phyloP scores from a whole-genome alignment of 1,284 basidiomycete species.

The Caloboletus firmus region DNA sequence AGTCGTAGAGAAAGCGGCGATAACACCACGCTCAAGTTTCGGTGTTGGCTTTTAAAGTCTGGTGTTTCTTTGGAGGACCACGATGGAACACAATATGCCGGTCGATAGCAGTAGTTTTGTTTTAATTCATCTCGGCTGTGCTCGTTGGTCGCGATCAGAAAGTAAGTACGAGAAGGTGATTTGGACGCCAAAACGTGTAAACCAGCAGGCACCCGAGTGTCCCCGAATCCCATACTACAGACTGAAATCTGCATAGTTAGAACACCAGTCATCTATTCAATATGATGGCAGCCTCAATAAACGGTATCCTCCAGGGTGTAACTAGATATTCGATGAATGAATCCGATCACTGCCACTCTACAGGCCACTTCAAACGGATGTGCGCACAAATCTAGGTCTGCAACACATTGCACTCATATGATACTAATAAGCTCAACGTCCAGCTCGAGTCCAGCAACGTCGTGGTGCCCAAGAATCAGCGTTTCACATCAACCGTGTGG shows the following conservation, averaged over 20 bases:
- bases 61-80: conserved; percentile 2
- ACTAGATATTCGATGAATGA: neutral
- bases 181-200: conserved; percentile 1
- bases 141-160: neutral
- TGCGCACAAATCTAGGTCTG: neutral
- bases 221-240: conserved; percentile 4
- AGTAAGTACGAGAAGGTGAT: neutral
- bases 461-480: neutral
- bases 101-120: neutral
- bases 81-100: neutral
- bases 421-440: neutral
- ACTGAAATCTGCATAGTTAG: too few species aligned
- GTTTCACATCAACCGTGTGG: neutral
- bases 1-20: neutral
- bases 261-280: neutral
- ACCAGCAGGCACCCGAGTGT: neutral
- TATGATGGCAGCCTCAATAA: too few species aligned
- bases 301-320: neutral
- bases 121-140: neutral
- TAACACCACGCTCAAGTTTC: neutral
- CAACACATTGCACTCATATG: neutral
- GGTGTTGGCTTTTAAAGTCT: neutral
- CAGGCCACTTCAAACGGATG: neutral
- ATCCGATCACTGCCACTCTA: neutral
- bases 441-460: conserved; percentile 3